Percentiles rank a stretch among this genome's conserved stretches.
Evolutionary conservation across 352 stramenopile genomes (phyloP).

Genomic region (Phytophthora litchii): DNA sequence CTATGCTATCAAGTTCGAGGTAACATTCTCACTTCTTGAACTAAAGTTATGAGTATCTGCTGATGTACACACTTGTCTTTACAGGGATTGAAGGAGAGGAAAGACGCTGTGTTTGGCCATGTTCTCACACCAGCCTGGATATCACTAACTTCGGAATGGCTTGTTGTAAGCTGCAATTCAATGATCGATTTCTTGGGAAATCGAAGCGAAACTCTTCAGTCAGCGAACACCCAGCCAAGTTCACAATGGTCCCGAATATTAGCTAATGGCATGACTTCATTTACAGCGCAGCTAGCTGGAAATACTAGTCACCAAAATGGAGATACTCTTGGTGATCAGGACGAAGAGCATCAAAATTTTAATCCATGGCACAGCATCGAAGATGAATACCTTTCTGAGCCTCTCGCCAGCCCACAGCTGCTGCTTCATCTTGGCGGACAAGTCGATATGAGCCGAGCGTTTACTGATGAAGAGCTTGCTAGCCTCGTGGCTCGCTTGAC

Average conservation of each 20-base stretch:
- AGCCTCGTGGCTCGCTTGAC: conserved; percentile 33
- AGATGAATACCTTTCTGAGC: conserved; percentile 54
- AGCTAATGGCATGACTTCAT: conserved; percentile 38
- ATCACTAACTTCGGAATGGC: conserved; percentile 53
- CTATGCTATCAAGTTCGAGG: conserved; percentile 68
- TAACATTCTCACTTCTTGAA: conserved; percentile 17
- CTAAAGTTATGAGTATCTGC: background rate
- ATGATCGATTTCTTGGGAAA: conserved; percentile 28
- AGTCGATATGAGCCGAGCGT: conserved; percentile 55
- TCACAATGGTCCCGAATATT: conserved; percentile 54
- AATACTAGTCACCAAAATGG: conserved; percentile 35
- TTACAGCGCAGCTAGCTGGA: conserved; percentile 42
- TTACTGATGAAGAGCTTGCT: conserved; percentile 46
- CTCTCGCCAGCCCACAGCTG: conserved; percentile 54
- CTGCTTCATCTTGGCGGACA: conserved; percentile 67
- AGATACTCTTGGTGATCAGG: conserved; percentile 49
- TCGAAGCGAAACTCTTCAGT: background rate
- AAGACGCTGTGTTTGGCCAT: conserved; percentile 28
- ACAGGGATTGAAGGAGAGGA: conserved; percentile 47
- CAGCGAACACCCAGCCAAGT: background rate
- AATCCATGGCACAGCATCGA: conserved; percentile 77
- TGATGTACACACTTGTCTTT: background rate
- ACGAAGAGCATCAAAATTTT: conserved; percentile 40
- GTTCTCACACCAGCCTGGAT: conserved; percentile 47
- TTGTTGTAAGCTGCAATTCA: conserved; percentile 58